Evolutionary conservation across 2,329 filamentous ascomycete genomes (phyloP), one percentile per base, ranked within the genome.

Genomic region (Aspergillus neoniger): DNA sequence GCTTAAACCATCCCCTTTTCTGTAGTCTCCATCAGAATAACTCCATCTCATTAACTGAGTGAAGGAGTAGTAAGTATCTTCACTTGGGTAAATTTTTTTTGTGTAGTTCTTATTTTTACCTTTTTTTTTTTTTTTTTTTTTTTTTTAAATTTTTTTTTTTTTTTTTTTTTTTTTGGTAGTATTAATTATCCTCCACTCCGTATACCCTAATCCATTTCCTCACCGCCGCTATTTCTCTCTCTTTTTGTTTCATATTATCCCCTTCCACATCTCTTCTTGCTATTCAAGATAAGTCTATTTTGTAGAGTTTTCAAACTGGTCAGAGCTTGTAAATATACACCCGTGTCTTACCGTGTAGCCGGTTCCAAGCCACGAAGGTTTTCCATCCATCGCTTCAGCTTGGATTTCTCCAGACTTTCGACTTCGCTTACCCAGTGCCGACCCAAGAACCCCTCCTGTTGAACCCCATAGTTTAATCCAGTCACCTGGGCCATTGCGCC

Each of bases 1-100:
- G 21, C 30, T 55, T 41, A 19, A 30, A 47, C 19, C 28, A 48
- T 55, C 54, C 54, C 54, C 54, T 48, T 57, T 57, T 57, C 30
- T 30, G 32, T 49, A 19, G 28, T 48, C 54, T 25, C 32, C 28
- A 14, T 38, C 52, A 55, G 39, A 7, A 30, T 12, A 30, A 30
- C 28, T 30, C 52, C 52, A 38, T 30, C 10, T 15, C 28, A 28
- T 17, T 41, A 53, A 32, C 17, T 39, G 12, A 30, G 28, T 30
- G 28, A 10, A 30, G 28, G 39, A 32, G 32, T 28, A 28, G 25
- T 8, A 28, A 8, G 2, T 38, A 25, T 36, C 38, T 36, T 36
- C 32, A 36, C 32, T 36, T 14, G 32, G 5, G 2, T 12, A 15
- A 14, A 14, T 36, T 36, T 36, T 36, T 25, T 28, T 28, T 8